Conservation (phyloP, 23 red algal species). For the Gracilaria gracilis region DNA sequence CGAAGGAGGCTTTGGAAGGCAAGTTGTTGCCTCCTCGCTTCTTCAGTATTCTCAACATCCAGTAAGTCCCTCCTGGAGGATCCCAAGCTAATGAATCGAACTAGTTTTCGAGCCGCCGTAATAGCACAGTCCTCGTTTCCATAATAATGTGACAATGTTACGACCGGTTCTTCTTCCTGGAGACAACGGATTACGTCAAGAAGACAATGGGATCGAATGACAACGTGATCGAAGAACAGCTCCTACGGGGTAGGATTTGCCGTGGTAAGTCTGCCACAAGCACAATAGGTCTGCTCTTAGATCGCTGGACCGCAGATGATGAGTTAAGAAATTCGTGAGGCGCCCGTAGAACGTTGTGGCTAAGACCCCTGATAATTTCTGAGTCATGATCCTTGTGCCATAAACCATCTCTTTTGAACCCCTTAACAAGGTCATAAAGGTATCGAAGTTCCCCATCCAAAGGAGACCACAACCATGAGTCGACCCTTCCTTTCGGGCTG, state of each 20-base stretch:
- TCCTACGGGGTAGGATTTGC: conserved; percentile 81
- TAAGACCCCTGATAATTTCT: conserved; percentile 68
- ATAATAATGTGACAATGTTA: conserved; percentile 23
- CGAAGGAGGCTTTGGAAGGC: conserved; percentile 65
- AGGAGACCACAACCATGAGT: conserved; percentile 42
- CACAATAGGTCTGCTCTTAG: conserved; percentile 74
- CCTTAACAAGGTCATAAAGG: conserved; percentile 70
- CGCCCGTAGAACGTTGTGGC: conserved; percentile 48
- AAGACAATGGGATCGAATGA: conserved; percentile 83
- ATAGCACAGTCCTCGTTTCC: conserved; percentile 39
- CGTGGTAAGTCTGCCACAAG: conserved; percentile 69
- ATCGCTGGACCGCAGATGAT: conserved; percentile 38
- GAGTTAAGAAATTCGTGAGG: conserved; percentile 48
- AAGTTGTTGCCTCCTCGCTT: conserved; percentile 75
- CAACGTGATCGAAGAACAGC: conserved; percentile 88
- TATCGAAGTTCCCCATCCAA: conserved; percentile 64
- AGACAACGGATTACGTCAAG: conserved; percentile 75
- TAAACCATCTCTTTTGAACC: conserved; percentile 56
- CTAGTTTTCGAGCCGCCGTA: conserved; percentile 49
- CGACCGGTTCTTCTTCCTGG: conserved; percentile 39
- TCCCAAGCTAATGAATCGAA: conserved; percentile 70
- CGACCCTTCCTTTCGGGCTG: conserved; percentile 33
- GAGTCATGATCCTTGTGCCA: conserved; percentile 79
- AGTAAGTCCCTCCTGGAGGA: conserved; percentile 54
- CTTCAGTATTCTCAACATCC: conserved; percentile 72